A percentile compares a stretch with the other conserved stretches of the same genome.
Evolutionary conservation across 2,329 filamentous ascomycete species (phyloP).

Genomic region (Aquanectria penicillioides): DNA sequence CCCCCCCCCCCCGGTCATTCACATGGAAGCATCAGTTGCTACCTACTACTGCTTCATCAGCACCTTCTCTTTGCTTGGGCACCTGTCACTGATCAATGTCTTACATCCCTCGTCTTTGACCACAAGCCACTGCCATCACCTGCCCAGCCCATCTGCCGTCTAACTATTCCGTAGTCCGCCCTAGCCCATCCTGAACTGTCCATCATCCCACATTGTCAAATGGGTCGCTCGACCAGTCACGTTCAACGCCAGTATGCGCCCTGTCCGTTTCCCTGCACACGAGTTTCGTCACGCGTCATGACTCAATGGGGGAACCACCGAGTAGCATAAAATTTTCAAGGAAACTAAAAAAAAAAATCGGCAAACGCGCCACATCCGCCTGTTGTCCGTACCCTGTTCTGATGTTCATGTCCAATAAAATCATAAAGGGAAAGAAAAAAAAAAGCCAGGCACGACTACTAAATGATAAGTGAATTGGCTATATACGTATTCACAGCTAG

Average conservation of each 20-base stretch:
- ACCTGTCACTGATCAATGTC: slow-evolving; percentile 2
- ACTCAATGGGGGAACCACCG: background rate
- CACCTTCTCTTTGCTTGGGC: background rate
- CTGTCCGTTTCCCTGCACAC: slow-evolving; percentile 17
- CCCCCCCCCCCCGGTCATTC: background rate
- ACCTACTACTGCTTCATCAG: background rate
- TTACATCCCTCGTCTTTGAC: background rate
- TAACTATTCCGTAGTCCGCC: background rate
- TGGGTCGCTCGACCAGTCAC: slow-evolving; percentile 32
- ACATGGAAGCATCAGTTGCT: too few species aligned
- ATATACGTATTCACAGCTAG: too few species aligned
- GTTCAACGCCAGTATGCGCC: slow-evolving; percentile 26
- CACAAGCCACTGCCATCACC: slow-evolving; percentile 12
- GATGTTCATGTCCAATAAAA: too few species aligned
- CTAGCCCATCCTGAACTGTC: slow-evolving; percentile 1
- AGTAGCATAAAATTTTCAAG: too few species aligned
- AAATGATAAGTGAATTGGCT: background rate
- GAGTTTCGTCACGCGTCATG: slow-evolving; percentile 33
- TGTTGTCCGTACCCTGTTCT: too few species aligned
- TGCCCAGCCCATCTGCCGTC: slow-evolving; percentile 14
- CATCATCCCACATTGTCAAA: slow-evolving; percentile 28
- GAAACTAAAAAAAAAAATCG: background rate
- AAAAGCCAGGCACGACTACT: background rate
- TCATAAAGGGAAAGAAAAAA: background rate
- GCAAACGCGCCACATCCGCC: background rate